phyloP scores from a whole-genome alignment of 352 stramenopile species.

The Globisporangium nodosum region DNA sequence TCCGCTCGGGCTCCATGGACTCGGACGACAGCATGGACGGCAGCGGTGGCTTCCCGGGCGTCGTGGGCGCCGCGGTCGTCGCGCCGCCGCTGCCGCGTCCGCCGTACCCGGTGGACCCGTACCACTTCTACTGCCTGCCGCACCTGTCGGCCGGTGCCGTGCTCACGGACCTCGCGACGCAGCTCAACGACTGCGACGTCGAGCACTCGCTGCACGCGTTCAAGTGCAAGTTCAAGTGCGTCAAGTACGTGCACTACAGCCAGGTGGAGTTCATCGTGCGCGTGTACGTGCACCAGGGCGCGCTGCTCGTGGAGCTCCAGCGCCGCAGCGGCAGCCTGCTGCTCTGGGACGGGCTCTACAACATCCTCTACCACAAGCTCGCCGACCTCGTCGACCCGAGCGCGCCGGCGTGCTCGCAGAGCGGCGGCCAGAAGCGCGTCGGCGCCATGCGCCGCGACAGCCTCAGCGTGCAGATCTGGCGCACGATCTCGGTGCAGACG shows the following conservation, averaged over 20 bases:
- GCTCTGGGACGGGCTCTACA: conserved; percentile 80
- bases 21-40: conserved; percentile 39
- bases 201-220: conserved; percentile 59
- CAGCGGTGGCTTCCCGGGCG: conserved; percentile 8
- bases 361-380: conserved; percentile 61
- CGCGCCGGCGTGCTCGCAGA: conserved; percentile 56
- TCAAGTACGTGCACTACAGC: conserved; percentile 83
- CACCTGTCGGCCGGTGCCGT: conserved; percentile 26
- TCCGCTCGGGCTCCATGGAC: conserved; percentile 21
- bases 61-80: conserved; percentile 21
- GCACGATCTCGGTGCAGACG: conserved; percentile 40
- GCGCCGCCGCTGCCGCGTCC: conserved; percentile 47
- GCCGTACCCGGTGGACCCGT: conserved; percentile 76
- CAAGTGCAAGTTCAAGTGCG: conserved; percentile 86
- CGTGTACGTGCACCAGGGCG: conserved; percentile 40
- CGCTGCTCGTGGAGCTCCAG: conserved; percentile 72
- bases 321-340: conserved; percentile 65
- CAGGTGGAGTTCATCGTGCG: conserved; percentile 77
- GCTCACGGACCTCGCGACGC: conserved; percentile 38
- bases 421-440: conserved; percentile 63
- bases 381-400: conserved; percentile 35
- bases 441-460: conserved; percentile 28
- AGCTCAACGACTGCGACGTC: conserved; percentile 53
- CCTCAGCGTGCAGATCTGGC: conserved; percentile 56
- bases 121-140: conserved; percentile 69